A percentile compares a stretch with the other conserved stretches of the same genome.
phyloP scores from a whole-genome alignment of 2,329 filamentous ascomycete species.

The Nothomitra cinnamomea region DNA sequence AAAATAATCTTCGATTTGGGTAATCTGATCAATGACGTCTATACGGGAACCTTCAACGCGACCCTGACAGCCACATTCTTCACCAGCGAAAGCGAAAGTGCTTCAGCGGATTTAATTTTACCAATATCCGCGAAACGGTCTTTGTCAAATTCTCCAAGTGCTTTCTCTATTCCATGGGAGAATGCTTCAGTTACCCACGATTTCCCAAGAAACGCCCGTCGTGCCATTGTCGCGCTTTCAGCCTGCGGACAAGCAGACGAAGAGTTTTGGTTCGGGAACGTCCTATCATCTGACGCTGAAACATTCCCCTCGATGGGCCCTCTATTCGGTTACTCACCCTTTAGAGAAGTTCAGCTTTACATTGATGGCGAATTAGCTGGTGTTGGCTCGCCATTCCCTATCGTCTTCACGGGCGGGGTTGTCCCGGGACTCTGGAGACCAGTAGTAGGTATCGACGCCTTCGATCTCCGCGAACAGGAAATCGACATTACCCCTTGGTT shows the following conservation, averaged over 20 bases:
- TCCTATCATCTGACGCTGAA: slow-evolving; percentile 41
- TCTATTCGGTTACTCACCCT: slow-evolving; percentile 53
- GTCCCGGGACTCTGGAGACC: slow-evolving; percentile 63
- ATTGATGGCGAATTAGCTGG: slow-evolving; percentile 60
- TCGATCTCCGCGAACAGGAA: slow-evolving; percentile 62
- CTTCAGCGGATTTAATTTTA: slow-evolving; percentile 47
- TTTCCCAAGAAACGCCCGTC: slow-evolving; percentile 49
- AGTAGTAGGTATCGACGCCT: slow-evolving; percentile 61
- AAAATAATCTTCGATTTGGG: slow-evolving; percentile 67
- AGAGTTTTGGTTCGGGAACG: slow-evolving; percentile 78
- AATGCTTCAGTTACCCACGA: slow-evolving; percentile 39
- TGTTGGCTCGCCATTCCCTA: slow-evolving; percentile 64
- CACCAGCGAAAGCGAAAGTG: slow-evolving; percentile 26
- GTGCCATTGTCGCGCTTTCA: slow-evolving; percentile 58
- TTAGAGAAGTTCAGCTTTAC: slow-evolving; percentile 59
- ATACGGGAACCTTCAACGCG: slow-evolving; percentile 58
- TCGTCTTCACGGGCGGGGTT: slow-evolving; percentile 69
- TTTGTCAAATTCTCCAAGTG: slow-evolving; percentile 37
- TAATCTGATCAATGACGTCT: slow-evolving; percentile 52
- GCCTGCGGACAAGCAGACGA: slow-evolving; percentile 60
- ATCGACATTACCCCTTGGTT: slow-evolving; percentile 71
- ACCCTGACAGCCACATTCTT: slow-evolving; percentile 62
- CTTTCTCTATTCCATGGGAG: slow-evolving; percentile 48
- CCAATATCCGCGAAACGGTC: slow-evolving; percentile 42
- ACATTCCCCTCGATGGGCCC: slow-evolving; percentile 41